A percentile compares a stretch with the other conserved stretches of the same genome.
Evolutionary conservation across 495 filamentous ascomycete genomes (phyloP).

Genomic region (Penicillium simplicissimum): DNA sequence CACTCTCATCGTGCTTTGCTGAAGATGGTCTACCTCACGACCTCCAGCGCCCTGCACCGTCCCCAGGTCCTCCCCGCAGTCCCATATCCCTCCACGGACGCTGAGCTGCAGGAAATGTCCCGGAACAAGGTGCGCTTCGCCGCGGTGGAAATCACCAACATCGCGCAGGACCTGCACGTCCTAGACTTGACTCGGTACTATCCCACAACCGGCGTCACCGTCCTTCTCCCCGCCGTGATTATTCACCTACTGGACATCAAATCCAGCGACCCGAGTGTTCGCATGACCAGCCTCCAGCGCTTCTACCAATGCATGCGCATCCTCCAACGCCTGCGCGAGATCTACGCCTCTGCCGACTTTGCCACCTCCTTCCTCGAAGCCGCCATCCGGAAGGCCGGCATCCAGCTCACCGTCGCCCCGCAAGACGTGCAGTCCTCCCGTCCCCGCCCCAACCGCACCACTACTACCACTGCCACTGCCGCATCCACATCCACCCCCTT

Average conservation of each 20-base stretch:
- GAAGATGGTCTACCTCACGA: conserved; percentile 88
- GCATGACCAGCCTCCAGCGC: conserved; percentile 67
- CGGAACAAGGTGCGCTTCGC: conserved; percentile 76
- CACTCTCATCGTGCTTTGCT: conserved; percentile 75
- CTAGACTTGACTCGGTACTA: conserved; percentile 72
- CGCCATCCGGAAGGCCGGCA: conserved; percentile 77
- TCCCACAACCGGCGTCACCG: conserved; percentile 85
- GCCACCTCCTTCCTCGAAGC: conserved; percentile 83
- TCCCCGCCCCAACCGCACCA: conserved; percentile 10
- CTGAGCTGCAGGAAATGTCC: conserved; percentile 73
- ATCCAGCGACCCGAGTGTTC: conserved; percentile 64
- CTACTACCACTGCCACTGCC: not conserved
- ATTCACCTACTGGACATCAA: conserved; percentile 91
- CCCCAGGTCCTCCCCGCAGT: conserved; percentile 80
- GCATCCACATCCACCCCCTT: conserved; percentile 1
- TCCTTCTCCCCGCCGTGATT: conserved; percentile 85
- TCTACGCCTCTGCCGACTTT: conserved; percentile 85
- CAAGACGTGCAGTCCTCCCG: conserved; percentile 39
- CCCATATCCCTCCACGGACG: conserved; percentile 56
- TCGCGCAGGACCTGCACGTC: conserved; percentile 69
- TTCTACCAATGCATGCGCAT: conserved; percentile 87
- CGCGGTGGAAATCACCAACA: conserved; percentile 75
- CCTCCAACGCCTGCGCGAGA: conserved; percentile 75
- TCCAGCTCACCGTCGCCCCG: conserved; percentile 50
- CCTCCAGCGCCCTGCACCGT: conserved; percentile 81